A percentile compares a stretch with the other conserved stretches of the same genome.
phyloP scores from a whole-genome alignment of 2,329 filamentous ascomycete species.

The Bretziella fagacearum region DNA sequence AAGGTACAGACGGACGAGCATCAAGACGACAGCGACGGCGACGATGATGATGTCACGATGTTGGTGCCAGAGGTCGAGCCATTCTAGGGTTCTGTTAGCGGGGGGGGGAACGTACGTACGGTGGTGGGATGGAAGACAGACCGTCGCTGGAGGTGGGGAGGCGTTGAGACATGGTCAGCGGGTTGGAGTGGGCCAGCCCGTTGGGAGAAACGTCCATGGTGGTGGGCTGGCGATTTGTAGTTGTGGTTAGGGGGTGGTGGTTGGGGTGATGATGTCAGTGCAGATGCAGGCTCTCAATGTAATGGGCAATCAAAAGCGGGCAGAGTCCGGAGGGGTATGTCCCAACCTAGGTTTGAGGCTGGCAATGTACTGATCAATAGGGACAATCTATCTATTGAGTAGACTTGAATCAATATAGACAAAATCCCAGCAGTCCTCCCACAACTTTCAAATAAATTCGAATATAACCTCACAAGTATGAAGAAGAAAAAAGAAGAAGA shows the following conservation, averaged over 20 bases:
- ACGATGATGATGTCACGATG: slow-evolving; percentile 30
- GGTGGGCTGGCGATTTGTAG: background rate
- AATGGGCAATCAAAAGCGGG: too few relatives aligned
- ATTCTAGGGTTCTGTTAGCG: slow-evolving; percentile 18
- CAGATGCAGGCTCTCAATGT: background rate
- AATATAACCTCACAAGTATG: too few relatives aligned
- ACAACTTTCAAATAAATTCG: too few relatives aligned
- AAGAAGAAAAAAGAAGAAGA: background rate
- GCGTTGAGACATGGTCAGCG: background rate
- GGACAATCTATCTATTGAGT: too few relatives aligned
- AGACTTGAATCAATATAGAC: too few relatives aligned
- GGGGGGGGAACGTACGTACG: too few relatives aligned
- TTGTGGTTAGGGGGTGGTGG: too few relatives aligned
- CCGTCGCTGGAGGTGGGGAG: background rate
- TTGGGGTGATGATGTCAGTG: too few relatives aligned
- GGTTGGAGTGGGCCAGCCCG: slow-evolving; percentile 10
- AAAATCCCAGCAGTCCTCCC: too few relatives aligned
- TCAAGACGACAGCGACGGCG: slow-evolving; percentile 23
- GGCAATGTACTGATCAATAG: too few relatives aligned
- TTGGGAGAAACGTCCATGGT: slow-evolving; percentile 10
- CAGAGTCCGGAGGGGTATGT: too few relatives aligned
- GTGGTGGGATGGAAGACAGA: background rate
- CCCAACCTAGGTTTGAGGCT: too few relatives aligned
- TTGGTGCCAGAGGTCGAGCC: slow-evolving; percentile 30
- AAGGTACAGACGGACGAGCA: slow-evolving; percentile 27